Evolutionary conservation across 2,329 filamentous ascomycete species (phyloP), one percentile per base, ranked within the genome.

Genomic region (Fusarium sp.): DNA sequence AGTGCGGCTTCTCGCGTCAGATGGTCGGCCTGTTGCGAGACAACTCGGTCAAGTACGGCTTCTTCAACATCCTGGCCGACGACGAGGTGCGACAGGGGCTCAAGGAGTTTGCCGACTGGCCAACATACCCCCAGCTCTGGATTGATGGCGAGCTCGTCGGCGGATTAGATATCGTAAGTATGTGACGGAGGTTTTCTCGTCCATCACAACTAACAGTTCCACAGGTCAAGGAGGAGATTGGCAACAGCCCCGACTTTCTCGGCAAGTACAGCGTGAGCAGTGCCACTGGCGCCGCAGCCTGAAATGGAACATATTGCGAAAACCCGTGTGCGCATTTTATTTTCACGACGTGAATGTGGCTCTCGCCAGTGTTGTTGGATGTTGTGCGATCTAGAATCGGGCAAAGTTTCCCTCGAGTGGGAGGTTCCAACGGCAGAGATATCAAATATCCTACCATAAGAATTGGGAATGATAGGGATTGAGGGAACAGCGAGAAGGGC

Each of bases 91-190:
- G 96, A 66, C 95, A 98, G 83, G 96, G 96, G 1, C 83, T 99
- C 77, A 99, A 99, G 87, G 94, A 96, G 82, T 98, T 91, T 80
- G 94, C 94, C n/a, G 96, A 98, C 68, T 99, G 96, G 96, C 96
- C 96, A 10, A 99, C 96, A 0, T 99, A 94, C 82, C 96, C 96
- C 18, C 96, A 99, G 82, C 84, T 99, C 68, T 99, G 95, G 91
- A 90, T 97, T 12, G 89, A 91, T 65, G 95, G 96, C 13, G 94
- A 98, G 80, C 85, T 99, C 52, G 92, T 98, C 23, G 95, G 96
- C 62, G 96, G 96, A 2, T 83, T 99, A 74, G 96, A 99, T 80
- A 99, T 99, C 82, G 95, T 98, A 85, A 87, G 94, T 85, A 43
- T 39, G 23, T 62, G 31, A 60, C 11, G 27, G 5, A 11, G 31